A percentile compares a stretch with the other conserved stretches of the same genome.
These are phyloP conservation scores for Circinella umbellata DNA, from an alignment of 371 early-diverging fungal species.

Conservation along the genomic window DNA sequence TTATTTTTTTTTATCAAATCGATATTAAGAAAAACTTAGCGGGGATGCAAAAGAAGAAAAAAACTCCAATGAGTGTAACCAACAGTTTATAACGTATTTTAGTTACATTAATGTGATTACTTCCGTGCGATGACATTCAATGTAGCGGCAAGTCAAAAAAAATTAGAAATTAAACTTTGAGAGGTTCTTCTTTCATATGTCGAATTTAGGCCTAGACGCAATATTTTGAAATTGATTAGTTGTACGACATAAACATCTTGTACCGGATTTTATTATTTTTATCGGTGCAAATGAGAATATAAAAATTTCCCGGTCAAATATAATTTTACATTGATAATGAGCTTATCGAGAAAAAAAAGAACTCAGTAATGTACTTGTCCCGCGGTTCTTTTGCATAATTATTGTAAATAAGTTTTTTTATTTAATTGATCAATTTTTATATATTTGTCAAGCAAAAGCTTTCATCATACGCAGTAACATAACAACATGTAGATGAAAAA, in stretches of 20 bases:
- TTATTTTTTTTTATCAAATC: neutral
- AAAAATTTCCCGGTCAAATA: neutral
- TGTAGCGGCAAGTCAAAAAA: constrained; percentile 7
- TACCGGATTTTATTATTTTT: neutral
- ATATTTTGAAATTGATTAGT: constrained; percentile 4
- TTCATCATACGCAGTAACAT: neutral
- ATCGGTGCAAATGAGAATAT: neutral
- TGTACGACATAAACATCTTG: neutral
- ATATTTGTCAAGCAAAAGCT: neutral
- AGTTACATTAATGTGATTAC: neutral
- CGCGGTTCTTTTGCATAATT: neutral
- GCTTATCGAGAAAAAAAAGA: neutral
- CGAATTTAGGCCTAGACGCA: neutral
- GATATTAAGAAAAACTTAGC: neutral
- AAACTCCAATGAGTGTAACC: constrained; percentile 5
- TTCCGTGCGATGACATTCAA: constrained; percentile 3
- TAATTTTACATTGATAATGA: no score
- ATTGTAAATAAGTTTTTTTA: neutral
- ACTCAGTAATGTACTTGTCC: neutral
- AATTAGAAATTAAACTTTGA: neutral
- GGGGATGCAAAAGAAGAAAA: neutral
- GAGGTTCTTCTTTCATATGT: neutral
- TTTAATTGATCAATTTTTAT: no score
- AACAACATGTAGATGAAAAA: neutral
- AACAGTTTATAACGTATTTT: neutral